Base-by-base conservation (phyloP, 306 rosid genomes). In the Adenanthera pavonina region DNA sequence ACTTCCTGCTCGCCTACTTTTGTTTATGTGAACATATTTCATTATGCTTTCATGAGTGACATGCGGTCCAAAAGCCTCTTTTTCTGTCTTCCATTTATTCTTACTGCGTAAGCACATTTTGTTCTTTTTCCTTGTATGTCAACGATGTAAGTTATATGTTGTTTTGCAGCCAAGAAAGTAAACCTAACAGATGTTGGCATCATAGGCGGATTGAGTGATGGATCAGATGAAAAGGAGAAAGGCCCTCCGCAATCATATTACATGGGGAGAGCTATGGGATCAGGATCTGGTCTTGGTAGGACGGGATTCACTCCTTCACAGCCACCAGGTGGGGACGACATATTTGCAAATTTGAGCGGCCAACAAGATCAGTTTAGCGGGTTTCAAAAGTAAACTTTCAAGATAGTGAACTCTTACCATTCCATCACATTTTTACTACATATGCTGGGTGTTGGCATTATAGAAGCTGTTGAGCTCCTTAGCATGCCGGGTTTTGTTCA, bases 261-360 rank as follows among this genome's bases (percentile, higher is more conserved):
- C 88, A 96, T 91, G 97, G 99, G 99, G 16, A 91, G 86, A 87
- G 98, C 99, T 60, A 96, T 96, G 98, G 98, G 97, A 61, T 81
- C 92, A 0, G 97, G 99, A 72, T 89, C 98, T 4, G 97, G 99
- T 73, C 92, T 95, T 44, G 96, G 98, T 72, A 83, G 38, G 80
- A 81, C 97, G 17, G 93, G 92, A 33, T 80, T 85, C 84, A 64
- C 90, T 70, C 86, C 94, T 78, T 89, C 97, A 13, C 96, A 87
- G 75, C 78, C 88, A 48, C 35, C 60, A 65, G 80, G 78, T 3
- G 94, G 84, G 10, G 91, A 93, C 35, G 94, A 88, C 85, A 20
- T 96, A 71, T 92, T 96, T 85, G 87, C 98, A 0, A 89, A 69
- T 82, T 89, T 84, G 69, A 48, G 92, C n/a, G 81, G 88, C 78